Base-by-base conservation (phyloP, 306 rosid genomes). In the Lathyrus tuberosus region DNA sequence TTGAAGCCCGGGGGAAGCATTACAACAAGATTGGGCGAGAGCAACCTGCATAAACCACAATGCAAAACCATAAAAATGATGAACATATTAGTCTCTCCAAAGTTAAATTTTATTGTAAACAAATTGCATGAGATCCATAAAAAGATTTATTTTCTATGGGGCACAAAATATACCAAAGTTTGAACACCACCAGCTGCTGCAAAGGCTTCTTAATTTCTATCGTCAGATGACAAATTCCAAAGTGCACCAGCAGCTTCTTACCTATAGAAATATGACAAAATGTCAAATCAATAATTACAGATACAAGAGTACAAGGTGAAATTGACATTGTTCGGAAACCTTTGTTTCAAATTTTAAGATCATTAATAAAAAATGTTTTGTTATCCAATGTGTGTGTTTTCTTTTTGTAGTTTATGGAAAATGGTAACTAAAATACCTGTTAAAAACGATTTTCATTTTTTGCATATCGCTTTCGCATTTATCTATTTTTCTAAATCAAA, bases 231-330 rank as follows among this genome's bases (percentile, higher is more conserved):
- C 72, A 95, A 83, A 82, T 95, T 95, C 99, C 99, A 95, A 70
- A 95, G 86, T 9, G 99, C 99, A 57, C 99, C 99, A 53, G 99
- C 99, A 46, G 99, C 99, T 83, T 95, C 99, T 91, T 95, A 97
- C 85, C 99, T 95, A 83, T 69, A 48, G 18, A 71, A 46, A 76
- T 22, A 31, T 58, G 56, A 52, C 41, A 66, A 10, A 52, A 22
- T 44, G 31, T 24, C 48, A 63, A 62, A 28, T 62, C 16, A 43
- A 63, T 24, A 70, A 24, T 43, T 37, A 22, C 35, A 44, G 64
- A 59, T 57, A 64, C 15, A 62, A 68, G 49, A 69, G 59, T 37
- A 67, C n/a, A 65, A 9, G 56, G n/a, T n/a, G n/a, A n/a, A n/a
- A n/a, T n/a, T n/a, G n/a, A n/a, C n/a, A n/a, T n/a, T n/a, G n/a